Evolutionary conservation across 495 filamentous ascomycete species (phyloP).

Genomic region (Penicillium fimorum): DNA sequence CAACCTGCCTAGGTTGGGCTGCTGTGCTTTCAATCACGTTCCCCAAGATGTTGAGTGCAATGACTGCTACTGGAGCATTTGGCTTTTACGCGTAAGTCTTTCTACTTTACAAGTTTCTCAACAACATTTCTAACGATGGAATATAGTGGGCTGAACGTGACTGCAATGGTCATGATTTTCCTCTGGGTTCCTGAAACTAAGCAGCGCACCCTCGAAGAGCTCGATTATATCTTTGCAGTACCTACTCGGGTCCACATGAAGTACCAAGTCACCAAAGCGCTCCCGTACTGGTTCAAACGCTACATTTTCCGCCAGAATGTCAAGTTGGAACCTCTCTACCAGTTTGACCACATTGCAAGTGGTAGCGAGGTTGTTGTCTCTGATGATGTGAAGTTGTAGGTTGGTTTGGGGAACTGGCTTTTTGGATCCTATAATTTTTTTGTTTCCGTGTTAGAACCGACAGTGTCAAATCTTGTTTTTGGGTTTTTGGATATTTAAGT

Average conservation of each 20-base stretch:
- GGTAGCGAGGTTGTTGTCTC: slow-evolving; percentile 5
- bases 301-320: slow-evolving; percentile 60
- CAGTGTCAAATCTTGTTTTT: neutral
- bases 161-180: slow-evolving; percentile 69
- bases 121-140: slow-evolving; percentile 23
- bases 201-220: slow-evolving; percentile 75
- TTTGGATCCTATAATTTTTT: neutral
- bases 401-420: neutral
- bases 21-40: slow-evolving; percentile 69
- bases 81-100: slow-evolving; percentile 47
- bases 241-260: slow-evolving; percentile 59
- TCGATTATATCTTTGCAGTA: slow-evolving; percentile 81
- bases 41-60: slow-evolving; percentile 58
- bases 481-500: neutral
- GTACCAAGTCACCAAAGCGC: slow-evolving; percentile 61
- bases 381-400: slow-evolving; percentile 4
- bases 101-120: neutral
- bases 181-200: slow-evolving; percentile 78
- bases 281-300: slow-evolving; percentile 70
- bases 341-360: slow-evolving; percentile 45
- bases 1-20: slow-evolving; percentile 73
- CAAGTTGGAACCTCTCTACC: slow-evolving; percentile 62
- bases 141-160: slow-evolving; percentile 61
- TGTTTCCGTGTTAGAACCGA: neutral
- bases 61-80: slow-evolving; percentile 54